These are phyloP conservation scores for Blastocystis sp. DNA, from an alignment of 352 stramenopile genomes.

Conservation along the genomic window DNA sequence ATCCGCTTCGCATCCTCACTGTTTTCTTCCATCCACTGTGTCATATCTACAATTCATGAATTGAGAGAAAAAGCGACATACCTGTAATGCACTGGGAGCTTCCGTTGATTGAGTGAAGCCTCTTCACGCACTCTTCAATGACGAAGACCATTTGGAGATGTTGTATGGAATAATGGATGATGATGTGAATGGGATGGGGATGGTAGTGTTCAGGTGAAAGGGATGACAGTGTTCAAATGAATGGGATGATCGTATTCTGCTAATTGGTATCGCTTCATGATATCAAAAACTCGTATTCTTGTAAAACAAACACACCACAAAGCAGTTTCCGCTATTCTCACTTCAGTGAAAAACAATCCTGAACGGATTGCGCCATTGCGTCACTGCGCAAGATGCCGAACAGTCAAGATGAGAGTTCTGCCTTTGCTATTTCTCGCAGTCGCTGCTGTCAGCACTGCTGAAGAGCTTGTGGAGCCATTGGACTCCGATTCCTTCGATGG, in stretches of 20 bases:
- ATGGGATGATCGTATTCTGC: background rate
- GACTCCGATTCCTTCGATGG: conserved; percentile 13
- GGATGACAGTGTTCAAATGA: too few species aligned
- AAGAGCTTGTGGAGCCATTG: background rate
- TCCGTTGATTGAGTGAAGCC: conserved; percentile 20
- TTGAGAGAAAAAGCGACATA: background rate
- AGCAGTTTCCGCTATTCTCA: too few species aligned
- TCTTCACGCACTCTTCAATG: conserved; percentile 1
- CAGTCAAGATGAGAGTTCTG: background rate
- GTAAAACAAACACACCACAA: too few species aligned
- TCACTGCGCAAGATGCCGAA: too few species aligned
- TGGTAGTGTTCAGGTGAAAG: background rate
- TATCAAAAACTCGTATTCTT: too few species aligned
- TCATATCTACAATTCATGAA: background rate
- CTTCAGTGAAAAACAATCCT: too few species aligned
- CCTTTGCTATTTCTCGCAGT: background rate
- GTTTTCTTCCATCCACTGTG: background rate
- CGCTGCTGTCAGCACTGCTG: background rate
- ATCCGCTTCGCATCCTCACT: background rate
- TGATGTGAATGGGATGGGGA: too few species aligned
- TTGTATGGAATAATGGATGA: too few species aligned
- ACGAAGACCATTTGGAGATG: conserved; percentile 21
- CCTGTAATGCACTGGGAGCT: background rate
- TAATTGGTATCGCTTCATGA: background rate
- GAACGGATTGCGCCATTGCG: too few species aligned